A percentile compares a stretch with the other conserved stretches of the same genome.
phyloP scores from a whole-genome alignment of 768 basidiomycete genomes.

The Crepidotus variabilis region DNA sequence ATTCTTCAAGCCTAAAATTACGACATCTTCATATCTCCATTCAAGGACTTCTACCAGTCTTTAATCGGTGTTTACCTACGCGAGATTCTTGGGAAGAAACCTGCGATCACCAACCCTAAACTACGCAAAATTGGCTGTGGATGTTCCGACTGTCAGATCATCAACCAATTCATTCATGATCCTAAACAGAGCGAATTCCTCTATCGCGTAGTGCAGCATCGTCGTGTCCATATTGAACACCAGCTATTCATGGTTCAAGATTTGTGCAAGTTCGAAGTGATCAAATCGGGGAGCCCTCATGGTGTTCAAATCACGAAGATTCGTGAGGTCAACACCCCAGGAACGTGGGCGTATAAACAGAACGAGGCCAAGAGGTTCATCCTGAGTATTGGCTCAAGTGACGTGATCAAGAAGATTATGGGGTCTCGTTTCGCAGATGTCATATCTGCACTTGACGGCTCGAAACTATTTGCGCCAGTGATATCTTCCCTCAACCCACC shows the following conservation, averaged over 20 bases:
- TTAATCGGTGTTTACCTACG: conserved; percentile 26
- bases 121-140: conserved; percentile 30
- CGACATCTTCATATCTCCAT: conserved; percentile 19
- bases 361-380: conserved; percentile 23
- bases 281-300: conserved; percentile 23
- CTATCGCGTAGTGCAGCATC: conserved; percentile 16
- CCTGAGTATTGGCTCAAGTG: conserved; percentile 21
- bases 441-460: conserved; percentile 20
- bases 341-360: conserved; percentile 19
- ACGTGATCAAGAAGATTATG: conserved; percentile 25
- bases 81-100: conserved; percentile 22
- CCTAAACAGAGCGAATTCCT: conserved; percentile 5
- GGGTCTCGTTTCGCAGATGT: conserved; percentile 28
- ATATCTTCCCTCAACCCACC: neutral
- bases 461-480: conserved; percentile 11
- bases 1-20: conserved; percentile 13
- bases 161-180: conserved; percentile 26
- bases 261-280: conserved; percentile 19
- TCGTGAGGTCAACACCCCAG: conserved; percentile 14
- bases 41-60: conserved; percentile 24
- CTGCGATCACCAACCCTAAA: conserved; percentile 1
- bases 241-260: conserved; percentile 17
- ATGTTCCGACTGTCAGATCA: conserved; percentile 23
- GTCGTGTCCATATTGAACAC: conserved; percentile 23
- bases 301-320: conserved; percentile 25